Percentiles rank a stretch among this genome's conserved stretches.
These are phyloP conservation scores for Onygena corvina DNA, from an alignment of 2,329 filamentous ascomycete species.

Conservation along the genomic window DNA sequence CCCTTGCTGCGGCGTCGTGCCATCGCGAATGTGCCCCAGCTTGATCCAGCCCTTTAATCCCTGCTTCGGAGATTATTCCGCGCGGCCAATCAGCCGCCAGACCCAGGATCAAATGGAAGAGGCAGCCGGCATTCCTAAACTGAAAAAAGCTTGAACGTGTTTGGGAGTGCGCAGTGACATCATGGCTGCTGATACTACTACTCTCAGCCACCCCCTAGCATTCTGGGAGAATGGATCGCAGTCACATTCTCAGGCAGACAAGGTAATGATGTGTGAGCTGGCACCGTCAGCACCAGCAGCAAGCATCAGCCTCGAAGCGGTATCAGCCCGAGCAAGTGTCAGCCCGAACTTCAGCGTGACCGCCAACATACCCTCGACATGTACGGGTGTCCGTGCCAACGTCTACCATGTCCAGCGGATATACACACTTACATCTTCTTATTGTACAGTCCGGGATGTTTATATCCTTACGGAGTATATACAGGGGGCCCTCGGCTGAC, in stretches of 20 bases:
- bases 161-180: background rate
- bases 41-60: conserved; percentile 1
- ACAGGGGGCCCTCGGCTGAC: background rate
- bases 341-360: background rate
- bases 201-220: conserved; percentile 2
- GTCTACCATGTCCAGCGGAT: background rate
- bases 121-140: conserved; percentile 1
- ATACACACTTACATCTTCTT: background rate
- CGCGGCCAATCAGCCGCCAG: conserved; percentile 9
- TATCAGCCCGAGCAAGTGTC: background rate
- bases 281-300: background rate
- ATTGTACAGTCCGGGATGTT: background rate
- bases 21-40: background rate
- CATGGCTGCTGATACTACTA: background rate
- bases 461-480: background rate
- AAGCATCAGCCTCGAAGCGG: background rate
- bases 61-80: conserved; percentile 5
- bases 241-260: conserved; percentile 1
- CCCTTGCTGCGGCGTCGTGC: background rate
- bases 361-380: background rate
- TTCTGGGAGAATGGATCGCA: background rate
- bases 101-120: conserved; percentile 8
- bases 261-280: background rate
- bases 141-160: conserved; percentile 2
- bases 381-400: background rate